A percentile compares a stretch with the other conserved stretches of the same genome.
These are phyloP conservation scores for Middelhovenomyces tepae DNA, from an alignment of 805 yeast genomes.

Conservation along the genomic window DNA sequence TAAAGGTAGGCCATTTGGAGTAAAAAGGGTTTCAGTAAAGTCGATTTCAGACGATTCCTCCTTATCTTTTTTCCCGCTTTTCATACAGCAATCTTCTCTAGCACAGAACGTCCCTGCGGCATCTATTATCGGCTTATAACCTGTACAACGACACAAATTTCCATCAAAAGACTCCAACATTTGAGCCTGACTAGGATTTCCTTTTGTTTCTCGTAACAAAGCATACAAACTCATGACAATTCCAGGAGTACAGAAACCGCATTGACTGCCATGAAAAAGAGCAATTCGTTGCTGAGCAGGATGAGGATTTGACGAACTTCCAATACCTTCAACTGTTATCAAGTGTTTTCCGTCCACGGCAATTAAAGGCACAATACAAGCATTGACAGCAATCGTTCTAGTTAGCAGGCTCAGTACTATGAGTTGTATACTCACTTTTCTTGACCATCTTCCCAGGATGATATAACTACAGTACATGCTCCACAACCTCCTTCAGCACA, in stretches of 20 bases:
- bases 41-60: not conserved
- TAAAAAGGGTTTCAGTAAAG: constrained; percentile 17
- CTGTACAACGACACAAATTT: constrained; percentile 41
- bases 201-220: constrained; percentile 32
- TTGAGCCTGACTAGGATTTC: constrained; percentile 10
- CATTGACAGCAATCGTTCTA: constrained; percentile 34
- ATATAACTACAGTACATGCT: constrained; percentile 39
- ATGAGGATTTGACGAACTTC: constrained; percentile 33
- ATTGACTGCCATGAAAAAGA: constrained; percentile 41
- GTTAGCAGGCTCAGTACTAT: not conserved
- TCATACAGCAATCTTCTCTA: constrained; percentile 29
- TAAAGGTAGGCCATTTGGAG: constrained; percentile 35
- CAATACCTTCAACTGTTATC: constrained; percentile 42
- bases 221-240: constrained; percentile 41
- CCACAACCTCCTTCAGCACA: constrained; percentile 47
- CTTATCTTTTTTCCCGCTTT: constrained; percentile 8
- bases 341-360: constrained; percentile 39
- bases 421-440: constrained; percentile 23
- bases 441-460: constrained; percentile 24
- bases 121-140: constrained; percentile 41
- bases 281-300: constrained; percentile 44
- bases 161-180: constrained; percentile 40
- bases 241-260: constrained; percentile 46
- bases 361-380: constrained; percentile 40
- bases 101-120: constrained; percentile 36